Base-by-base conservation (phyloP, 306 rosid genomes). In the Herpetospermum pedunculosum region DNA sequence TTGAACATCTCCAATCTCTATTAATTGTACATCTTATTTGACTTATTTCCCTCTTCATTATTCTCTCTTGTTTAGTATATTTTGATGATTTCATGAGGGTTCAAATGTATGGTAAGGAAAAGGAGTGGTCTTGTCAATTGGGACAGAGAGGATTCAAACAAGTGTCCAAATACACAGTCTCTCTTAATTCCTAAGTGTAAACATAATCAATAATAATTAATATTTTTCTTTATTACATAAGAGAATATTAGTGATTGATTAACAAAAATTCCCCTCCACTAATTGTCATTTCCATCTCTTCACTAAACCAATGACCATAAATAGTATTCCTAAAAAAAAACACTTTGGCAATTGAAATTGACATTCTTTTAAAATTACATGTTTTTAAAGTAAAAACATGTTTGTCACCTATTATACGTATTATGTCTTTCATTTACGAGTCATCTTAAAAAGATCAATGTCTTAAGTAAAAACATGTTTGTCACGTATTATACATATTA, bases 211-310 rank as follows among this genome's bases (percentile, higher is more conserved):
- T 53, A 7, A 25, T 55, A 12, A 26, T 55, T 35, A 26, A 48
- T 2, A 3, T 55, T 54, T 12, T 12, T 21, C 63, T 25, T 25
- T 25, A 1, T 55, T 10, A 55, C 16, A 18, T 18, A 34, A 34
- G 70, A 62, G 70, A 62, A 62, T 62, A 62, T 34, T n/a, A 63
- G 37, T 63, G 30, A 63, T 63, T 63, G 70, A 63, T 64, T 19
- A 16, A 21, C 1, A 28, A 63, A 35, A 35, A 63, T 18, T 63
- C 23, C 19, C 30, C 67, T 59, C 67, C 67, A 59, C 11, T 30
- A 29, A 15, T 30, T 6, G 6, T 59, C 13, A 57, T 57, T 59
- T 29, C 41, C 21, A 28, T 59, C 16, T 9, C 16, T 11, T 54
- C 60, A 54, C 2, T 8, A 21, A 52, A 19, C 1, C 15, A 52